phyloP scores from a whole-genome alignment of 1,284 basidiomycete genomes.

The Ganoderma leucocontextum region DNA sequence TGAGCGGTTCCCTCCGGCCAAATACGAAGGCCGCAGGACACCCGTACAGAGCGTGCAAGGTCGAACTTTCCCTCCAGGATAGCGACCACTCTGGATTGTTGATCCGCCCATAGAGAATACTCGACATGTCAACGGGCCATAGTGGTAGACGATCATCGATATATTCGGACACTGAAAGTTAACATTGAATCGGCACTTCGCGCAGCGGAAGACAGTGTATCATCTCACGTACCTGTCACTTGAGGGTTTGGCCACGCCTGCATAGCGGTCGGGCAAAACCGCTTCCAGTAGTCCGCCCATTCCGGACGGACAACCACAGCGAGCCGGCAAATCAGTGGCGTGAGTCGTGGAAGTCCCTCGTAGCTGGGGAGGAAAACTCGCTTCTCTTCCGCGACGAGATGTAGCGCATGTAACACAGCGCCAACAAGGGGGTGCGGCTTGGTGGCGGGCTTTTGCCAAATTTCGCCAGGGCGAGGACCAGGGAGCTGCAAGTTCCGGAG shows the following conservation, averaged over 20 bases:
- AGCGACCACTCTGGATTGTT: slow-evolving; percentile 73
- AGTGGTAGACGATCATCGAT: slow-evolving; percentile 73
- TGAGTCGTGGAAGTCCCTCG: slow-evolving; percentile 65
- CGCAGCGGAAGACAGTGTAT: not conserved
- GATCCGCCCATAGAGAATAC: slow-evolving; percentile 69
- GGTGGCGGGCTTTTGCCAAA: slow-evolving; percentile 13
- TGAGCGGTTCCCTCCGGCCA: slow-evolving; percentile 64
- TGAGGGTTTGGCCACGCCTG: slow-evolving; percentile 62
- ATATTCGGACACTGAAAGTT: slow-evolving; percentile 48
- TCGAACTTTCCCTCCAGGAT: slow-evolving; percentile 59
- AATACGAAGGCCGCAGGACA: slow-evolving; percentile 66
- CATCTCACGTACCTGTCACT: slow-evolving; percentile 49
- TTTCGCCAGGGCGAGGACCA: slow-evolving; percentile 8
- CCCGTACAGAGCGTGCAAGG: slow-evolving; percentile 58
- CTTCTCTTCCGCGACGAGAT: slow-evolving; percentile 78
- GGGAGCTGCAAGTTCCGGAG: slow-evolving; percentile 56
- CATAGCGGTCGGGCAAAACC: slow-evolving; percentile 70
- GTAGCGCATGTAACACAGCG: slow-evolving; percentile 72
- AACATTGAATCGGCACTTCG: not conserved
- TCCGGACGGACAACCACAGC: slow-evolving; percentile 73
- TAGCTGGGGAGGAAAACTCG: slow-evolving; percentile 64
- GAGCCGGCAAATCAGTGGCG: slow-evolving; percentile 71
- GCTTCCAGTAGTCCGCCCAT: slow-evolving; percentile 91
- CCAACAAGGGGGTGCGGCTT: slow-evolving; percentile 55
- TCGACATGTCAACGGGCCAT: slow-evolving; percentile 73